A percentile compares a stretch with the other conserved stretches of the same genome.
Evolutionary conservation across 78 protist species (phyloP).

Genomic region (Anaeramoeba flamelloides): DNA sequence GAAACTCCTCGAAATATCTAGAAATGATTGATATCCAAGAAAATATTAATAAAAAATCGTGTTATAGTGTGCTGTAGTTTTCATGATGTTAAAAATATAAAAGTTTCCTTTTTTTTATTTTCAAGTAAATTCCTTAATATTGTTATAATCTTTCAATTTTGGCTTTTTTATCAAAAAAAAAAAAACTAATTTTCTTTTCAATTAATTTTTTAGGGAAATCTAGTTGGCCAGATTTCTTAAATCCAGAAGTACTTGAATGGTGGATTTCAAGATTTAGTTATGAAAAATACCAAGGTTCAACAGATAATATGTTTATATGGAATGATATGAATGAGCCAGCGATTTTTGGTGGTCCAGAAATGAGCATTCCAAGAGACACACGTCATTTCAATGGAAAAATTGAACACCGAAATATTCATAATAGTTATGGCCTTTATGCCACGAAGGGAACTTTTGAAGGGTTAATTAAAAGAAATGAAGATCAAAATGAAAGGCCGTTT

Average conservation of each 20-base stretch:
- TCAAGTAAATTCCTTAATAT: too few species aligned
- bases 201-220: too few species aligned
- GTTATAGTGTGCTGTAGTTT: too few species aligned
- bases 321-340: conserved; percentile 98
- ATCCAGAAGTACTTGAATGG: conserved; percentile 52
- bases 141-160: too few species aligned
- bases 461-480: conserved; percentile 32
- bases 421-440: conserved; percentile 76
- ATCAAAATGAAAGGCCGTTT: conserved; percentile 64
- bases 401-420: conserved; percentile 90
- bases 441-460: conserved; percentile 51
- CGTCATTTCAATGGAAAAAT: conserved; percentile 27
- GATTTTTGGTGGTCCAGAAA: conserved; percentile 90
- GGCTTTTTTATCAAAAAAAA: too few species aligned
- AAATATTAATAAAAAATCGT: too few species aligned
- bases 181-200: too few species aligned
- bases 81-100: too few species aligned
- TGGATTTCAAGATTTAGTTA: conserved; percentile 59
- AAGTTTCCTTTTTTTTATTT: too few species aligned
- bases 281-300: conserved; percentile 37
- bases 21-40: too few species aligned
- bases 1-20: too few species aligned
- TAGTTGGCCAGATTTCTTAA: conserved; percentile 73
- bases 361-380: conserved; percentile 80
- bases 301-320: conserved; percentile 70